Evolutionary conservation across 2,329 filamentous ascomycete genomes (phyloP).

Genomic region (Pestalotiopsis sp.): DNA sequence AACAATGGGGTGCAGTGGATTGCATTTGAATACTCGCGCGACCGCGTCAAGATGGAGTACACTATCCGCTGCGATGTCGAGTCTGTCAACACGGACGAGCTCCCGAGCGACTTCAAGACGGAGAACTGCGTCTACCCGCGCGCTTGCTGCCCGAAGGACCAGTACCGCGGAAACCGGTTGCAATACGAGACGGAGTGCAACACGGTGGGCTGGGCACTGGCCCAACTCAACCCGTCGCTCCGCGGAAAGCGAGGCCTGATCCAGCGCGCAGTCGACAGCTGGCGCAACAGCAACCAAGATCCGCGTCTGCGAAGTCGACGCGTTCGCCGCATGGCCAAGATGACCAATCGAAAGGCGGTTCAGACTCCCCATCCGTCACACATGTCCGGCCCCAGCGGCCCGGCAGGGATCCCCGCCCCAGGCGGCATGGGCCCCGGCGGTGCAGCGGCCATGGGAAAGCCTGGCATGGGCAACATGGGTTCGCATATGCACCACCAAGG

Average conservation of each 20-base stretch:
- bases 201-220: constrained; percentile 98
- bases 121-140: constrained; percentile 98
- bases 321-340: constrained; percentile 94
- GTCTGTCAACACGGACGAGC: constrained; percentile 86
- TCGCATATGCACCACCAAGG: constrained; percentile 72
- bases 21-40: constrained; percentile 95
- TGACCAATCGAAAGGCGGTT: constrained; percentile 80
- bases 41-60: constrained; percentile 99
- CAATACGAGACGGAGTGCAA: constrained; percentile 99
- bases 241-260: constrained; percentile 94
- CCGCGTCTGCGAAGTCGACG: constrained; percentile 86
- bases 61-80: constrained; percentile 98
- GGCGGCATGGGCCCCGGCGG: constrained; percentile 63
- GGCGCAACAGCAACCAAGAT: constrained; percentile 98
- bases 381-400: constrained; percentile 68
- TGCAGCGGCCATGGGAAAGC: constrained; percentile 62
- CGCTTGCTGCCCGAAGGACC: constrained; percentile 91
- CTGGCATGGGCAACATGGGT: constrained; percentile 68
- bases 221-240: constrained; percentile 86
- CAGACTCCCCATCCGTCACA: constrained; percentile 61
- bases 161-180: constrained; percentile 92
- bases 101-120: constrained; percentile 88
- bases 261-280: constrained; percentile 95
- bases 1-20: constrained; percentile 99
- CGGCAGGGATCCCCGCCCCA: constrained; percentile 65